Evolutionary conservation across 2,329 filamentous ascomycete genomes (phyloP).

Genomic region (Rhexocercosporidium sp.): DNA sequence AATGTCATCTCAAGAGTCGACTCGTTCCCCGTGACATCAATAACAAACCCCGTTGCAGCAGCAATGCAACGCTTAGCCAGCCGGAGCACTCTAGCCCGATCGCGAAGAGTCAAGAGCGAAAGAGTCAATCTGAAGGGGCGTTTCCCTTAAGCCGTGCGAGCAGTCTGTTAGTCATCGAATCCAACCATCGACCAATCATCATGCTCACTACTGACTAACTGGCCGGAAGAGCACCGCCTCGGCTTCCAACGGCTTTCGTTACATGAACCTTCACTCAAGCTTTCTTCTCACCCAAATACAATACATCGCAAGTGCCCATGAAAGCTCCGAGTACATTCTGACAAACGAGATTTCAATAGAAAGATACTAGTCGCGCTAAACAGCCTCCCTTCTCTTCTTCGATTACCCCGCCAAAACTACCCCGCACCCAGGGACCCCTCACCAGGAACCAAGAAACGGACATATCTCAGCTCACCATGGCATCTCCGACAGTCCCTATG

Average conservation of each 20-base stretch:
- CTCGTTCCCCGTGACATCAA: background rate
- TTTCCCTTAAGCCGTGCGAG: background rate
- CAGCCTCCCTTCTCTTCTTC: background rate
- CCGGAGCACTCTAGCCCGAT: background rate
- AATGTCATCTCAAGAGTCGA: background rate
- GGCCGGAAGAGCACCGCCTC: conserved; percentile 3
- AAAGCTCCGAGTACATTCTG: background rate
- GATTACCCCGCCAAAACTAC: background rate
- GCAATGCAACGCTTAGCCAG: background rate
- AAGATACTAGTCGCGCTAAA: background rate
- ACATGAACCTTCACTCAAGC: background rate
- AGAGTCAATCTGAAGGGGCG: background rate
- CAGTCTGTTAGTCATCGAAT: conserved; percentile 5
- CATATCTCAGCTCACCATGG: conserved; percentile 8
- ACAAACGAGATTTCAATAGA: background rate
- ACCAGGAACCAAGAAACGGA: background rate
- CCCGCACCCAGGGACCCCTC: background rate
- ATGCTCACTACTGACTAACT: background rate
- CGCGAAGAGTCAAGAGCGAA: background rate
- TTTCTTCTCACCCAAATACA: background rate
- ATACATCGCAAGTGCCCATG: background rate
- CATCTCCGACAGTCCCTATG: conserved; percentile 30
- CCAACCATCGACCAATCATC: background rate
- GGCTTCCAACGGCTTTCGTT: conserved; percentile 11
- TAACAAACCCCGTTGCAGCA: background rate